Conservation (phyloP, 2,329 filamentous ascomycete species). For the Talaromyces atroroseus region DNA sequence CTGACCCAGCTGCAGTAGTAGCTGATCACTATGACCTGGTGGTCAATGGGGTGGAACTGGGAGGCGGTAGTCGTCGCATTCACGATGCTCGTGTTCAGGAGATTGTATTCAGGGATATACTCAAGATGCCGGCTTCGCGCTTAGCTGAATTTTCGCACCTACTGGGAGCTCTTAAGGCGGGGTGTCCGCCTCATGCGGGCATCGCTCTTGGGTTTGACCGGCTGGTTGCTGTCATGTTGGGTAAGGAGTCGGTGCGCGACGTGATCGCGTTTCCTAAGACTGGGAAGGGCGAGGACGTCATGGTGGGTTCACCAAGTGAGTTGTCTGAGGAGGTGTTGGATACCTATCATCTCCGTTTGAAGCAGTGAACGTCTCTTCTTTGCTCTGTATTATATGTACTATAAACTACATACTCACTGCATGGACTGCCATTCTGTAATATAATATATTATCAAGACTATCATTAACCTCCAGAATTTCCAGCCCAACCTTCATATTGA, state of each 20-base stretch:
- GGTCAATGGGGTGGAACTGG: conserved; percentile 89
- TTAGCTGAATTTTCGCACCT: conserved; percentile 81
- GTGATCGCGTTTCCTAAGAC: conserved; percentile 97
- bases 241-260: conserved; percentile 72
- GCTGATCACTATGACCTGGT: conserved; percentile 96
- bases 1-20: conserved; percentile 63
- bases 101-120: conserved; percentile 74
- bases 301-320: conserved; percentile 70
- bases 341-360: conserved; percentile 53
- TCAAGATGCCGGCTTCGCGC: conserved; percentile 68
- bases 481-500: background rate
- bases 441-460: background rate
- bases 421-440: background rate
- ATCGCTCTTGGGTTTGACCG: conserved; percentile 91
- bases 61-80: conserved; percentile 88
- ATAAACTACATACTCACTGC: background rate
- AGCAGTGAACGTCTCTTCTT: conserved; percentile 12
- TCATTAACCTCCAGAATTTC: background rate
- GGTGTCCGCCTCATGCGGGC: conserved; percentile 91
- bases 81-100: conserved; percentile 79
- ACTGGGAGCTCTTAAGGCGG: conserved; percentile 71
- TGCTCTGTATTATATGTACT: conserved; percentile 6
- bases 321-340: conserved; percentile 57
- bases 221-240: conserved; percentile 72
- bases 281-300: conserved; percentile 77